Evolutionary conservation across 139 green algal genomes (phyloP).

Genomic region (Yamagishiella unicocca): DNA sequence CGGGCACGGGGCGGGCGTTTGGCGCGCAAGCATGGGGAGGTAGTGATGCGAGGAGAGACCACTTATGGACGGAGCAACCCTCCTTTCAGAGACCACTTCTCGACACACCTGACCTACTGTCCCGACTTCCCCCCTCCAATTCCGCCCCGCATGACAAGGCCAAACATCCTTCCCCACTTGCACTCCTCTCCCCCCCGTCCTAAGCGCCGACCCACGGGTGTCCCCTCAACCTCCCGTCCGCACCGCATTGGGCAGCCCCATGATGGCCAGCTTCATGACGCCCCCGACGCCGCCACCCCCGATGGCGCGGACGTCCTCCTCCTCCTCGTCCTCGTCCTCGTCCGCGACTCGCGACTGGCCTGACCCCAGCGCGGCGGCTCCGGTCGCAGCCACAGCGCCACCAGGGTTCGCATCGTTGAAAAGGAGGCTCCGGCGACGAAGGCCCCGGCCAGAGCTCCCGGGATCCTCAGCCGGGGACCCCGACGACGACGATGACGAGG

Average conservation of each 20-base stretch:
- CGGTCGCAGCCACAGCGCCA: constrained; percentile 5
- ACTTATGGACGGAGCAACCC: background rate
- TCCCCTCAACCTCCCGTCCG: background rate
- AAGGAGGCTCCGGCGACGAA: no score
- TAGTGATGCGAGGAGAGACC: background rate
- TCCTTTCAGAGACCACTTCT: background rate
- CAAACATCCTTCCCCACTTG: background rate
- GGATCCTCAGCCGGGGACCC: background rate
- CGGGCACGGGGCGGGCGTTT: no score
- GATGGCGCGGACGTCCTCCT: background rate
- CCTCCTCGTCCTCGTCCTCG: background rate
- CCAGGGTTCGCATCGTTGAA: no score
- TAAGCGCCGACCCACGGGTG: no score
- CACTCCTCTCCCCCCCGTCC: background rate
- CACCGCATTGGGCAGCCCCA: constrained; percentile 88
- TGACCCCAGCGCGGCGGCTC: constrained; percentile 29
- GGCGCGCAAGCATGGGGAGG: background rate
- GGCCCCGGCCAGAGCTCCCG: no score
- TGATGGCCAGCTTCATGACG: constrained; percentile 75
- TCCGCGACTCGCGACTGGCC: background rate
- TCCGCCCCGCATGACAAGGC: no score
- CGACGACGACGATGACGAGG: background rate
- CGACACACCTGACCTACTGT: background rate
- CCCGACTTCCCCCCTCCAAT: background rate
- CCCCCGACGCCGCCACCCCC: background rate